Evolutionary conservation across 306 rosid genomes (phyloP).

Genomic region (Nissolia schottii): DNA sequence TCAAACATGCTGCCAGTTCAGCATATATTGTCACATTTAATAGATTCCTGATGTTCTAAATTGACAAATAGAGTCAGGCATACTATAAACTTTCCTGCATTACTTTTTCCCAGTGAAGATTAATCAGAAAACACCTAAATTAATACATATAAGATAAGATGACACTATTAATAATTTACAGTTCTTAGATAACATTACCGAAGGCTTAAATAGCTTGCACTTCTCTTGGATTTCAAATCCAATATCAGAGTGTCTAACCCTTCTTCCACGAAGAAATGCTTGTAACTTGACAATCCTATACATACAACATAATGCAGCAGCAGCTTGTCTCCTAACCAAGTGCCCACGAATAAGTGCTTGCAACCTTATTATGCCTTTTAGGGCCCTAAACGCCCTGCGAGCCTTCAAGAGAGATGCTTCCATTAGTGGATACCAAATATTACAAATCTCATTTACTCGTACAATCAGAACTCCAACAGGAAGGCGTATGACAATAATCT

Average conservation of each 20-base stretch:
- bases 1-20: not conserved
- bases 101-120: too few species aligned
- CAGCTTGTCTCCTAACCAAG: slow-evolving; percentile 97
- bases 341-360: slow-evolving; percentile 99
- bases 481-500: not conserved
- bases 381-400: slow-evolving; percentile 92
- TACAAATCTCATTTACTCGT: slow-evolving; percentile 2
- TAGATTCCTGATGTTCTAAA: not conserved
- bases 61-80: not conserved
- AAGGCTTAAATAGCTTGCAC: slow-evolving; percentile 32
- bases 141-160: too few species aligned
- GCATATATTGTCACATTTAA: not conserved
- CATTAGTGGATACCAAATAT: slow-evolving; percentile 32
- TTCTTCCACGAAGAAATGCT: slow-evolving; percentile 73
- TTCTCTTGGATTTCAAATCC: slow-evolving; percentile 64
- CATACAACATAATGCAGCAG: slow-evolving; percentile 76
- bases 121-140: not conserved
- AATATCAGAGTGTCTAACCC: slow-evolving; percentile 58
- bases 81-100: not conserved
- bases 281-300: slow-evolving; percentile 83
- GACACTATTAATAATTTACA: too few species aligned
- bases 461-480: not conserved
- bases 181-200: slow-evolving; percentile 38
- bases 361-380: slow-evolving; percentile 97
- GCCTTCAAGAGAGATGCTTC: slow-evolving; percentile 67